phyloP scores from a whole-genome alignment of 1,284 basidiomycete genomes.

The Uromyces viciae-fabae region DNA sequence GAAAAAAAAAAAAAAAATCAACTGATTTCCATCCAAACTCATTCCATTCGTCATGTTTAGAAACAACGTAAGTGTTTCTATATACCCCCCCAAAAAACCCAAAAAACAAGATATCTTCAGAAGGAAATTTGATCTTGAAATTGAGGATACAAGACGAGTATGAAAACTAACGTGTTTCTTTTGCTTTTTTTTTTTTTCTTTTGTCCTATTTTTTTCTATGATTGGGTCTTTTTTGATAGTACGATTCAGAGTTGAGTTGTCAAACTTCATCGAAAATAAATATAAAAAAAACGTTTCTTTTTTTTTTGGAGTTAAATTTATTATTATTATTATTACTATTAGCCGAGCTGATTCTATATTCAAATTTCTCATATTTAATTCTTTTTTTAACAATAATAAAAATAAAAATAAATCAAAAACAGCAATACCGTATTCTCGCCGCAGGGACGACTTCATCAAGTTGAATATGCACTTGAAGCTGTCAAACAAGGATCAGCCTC shows the following conservation, averaged over 20 bases:
- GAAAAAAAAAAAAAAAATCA: too few relatives aligned
- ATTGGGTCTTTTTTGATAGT: not conserved
- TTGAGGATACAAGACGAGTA: not conserved
- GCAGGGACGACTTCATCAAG: slow-evolving; percentile 81
- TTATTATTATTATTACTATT: not conserved
- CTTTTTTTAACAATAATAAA: not conserved
- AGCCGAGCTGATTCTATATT: not conserved
- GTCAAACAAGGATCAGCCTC: slow-evolving; percentile 99
- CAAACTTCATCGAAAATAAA: not conserved
- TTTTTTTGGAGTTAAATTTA: too few relatives aligned
- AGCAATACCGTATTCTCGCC: slow-evolving; percentile 88
- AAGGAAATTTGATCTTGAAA: not conserved
- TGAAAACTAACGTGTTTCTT: not conserved
- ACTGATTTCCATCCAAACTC: too few relatives aligned
- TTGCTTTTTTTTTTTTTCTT: too few relatives aligned
- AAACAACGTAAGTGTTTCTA: slow-evolving; percentile 11
- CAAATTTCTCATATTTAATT: not conserved
- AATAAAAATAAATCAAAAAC: not conserved
- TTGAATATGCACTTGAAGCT: slow-evolving; percentile 98
- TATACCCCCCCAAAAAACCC: not conserved
- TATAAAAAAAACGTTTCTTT: too few relatives aligned
- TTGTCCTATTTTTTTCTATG: not conserved
- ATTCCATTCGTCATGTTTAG: slow-evolving; percentile 29
- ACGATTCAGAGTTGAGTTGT: slow-evolving; percentile 23
- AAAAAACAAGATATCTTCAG: not conserved